phyloP scores from a whole-genome alignment of 768 basidiomycete species.

The Coprinellus aureogranulatus region DNA sequence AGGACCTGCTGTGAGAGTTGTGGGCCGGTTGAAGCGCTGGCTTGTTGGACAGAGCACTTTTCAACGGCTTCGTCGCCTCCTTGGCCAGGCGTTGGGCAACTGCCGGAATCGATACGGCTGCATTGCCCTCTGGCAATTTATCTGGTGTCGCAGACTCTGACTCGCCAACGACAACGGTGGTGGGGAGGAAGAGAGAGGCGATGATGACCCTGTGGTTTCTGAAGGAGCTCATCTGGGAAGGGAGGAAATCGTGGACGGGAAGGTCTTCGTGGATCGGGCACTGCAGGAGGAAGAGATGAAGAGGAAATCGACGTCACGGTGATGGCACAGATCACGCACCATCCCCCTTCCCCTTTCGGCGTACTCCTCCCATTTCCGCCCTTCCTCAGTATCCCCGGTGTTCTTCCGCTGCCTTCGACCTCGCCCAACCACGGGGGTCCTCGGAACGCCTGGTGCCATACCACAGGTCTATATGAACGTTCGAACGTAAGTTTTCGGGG shows the following conservation, averaged over 20 bases:
- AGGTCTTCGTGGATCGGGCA: constrained; percentile 3
- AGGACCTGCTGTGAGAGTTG: constrained; percentile 20
- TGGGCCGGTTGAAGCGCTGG: constrained; percentile 11
- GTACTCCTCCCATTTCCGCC: constrained; percentile 1
- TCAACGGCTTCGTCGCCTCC: constrained; percentile 6
- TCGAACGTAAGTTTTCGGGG: not conserved
- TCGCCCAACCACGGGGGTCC: constrained; percentile 5
- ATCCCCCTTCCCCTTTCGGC: constrained; percentile 2
- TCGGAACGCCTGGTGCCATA: constrained; percentile 9
- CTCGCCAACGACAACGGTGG: constrained; percentile 63
- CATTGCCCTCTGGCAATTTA: constrained; percentile 14
- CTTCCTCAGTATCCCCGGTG: constrained; percentile 4
- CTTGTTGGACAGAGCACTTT: constrained; percentile 14
- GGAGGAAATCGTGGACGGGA: constrained; percentile 5
- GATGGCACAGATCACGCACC: not conserved
- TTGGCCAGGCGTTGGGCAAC: constrained; percentile 19
- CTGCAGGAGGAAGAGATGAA: not conserved
- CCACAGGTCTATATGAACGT: not conserved
- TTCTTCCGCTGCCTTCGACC: constrained; percentile 4
- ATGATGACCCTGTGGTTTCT: constrained; percentile 73
- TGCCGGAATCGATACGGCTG: constrained; percentile 16
- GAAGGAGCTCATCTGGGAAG: constrained; percentile 58
- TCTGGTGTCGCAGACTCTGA: constrained; percentile 54
- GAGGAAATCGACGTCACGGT: constrained; percentile 6
- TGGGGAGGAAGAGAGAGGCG: constrained; percentile 82